Evolutionary conservation across 116 monocot genomes (phyloP).

Genomic region (Zostera marina): DNA sequence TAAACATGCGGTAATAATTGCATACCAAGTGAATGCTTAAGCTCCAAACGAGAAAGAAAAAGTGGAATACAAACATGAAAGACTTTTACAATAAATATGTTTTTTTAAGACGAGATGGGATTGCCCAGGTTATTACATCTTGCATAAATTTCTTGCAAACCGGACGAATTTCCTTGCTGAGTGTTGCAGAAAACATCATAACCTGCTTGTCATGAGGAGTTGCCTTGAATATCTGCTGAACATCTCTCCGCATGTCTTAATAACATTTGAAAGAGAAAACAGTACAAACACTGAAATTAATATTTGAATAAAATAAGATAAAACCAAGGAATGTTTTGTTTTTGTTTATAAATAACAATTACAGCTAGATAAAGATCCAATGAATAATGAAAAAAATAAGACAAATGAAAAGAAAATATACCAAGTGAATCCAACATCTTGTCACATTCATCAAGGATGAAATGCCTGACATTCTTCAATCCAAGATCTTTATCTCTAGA

Average conservation of each 20-base stretch:
- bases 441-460: constrained; percentile 99
- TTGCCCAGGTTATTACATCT: constrained; percentile 74
- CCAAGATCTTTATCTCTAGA: constrained; percentile 86
- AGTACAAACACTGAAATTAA: no score
- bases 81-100: no score
- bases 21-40: no score
- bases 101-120: not conserved
- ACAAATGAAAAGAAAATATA: constrained; percentile 12
- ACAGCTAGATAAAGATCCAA: no score
- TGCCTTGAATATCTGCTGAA: constrained; percentile 99
- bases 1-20: no score
- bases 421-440: constrained; percentile 98
- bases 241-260: constrained; percentile 96
- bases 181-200: constrained; percentile 99
- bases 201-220: constrained; percentile 99
- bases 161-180: constrained; percentile 98
- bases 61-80: no score
- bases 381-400: not conserved
- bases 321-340: no score
- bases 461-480: constrained; percentile 97
- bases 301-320: no score
- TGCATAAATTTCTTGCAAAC: constrained; percentile 99
- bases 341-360: no score
- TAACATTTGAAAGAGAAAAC: not conserved
- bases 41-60: no score